Evolutionary conservation across 2,329 filamentous ascomycete species (phyloP), one percentile per base, ranked within the genome.

Genomic region (Cytospora leucostoma): DNA sequence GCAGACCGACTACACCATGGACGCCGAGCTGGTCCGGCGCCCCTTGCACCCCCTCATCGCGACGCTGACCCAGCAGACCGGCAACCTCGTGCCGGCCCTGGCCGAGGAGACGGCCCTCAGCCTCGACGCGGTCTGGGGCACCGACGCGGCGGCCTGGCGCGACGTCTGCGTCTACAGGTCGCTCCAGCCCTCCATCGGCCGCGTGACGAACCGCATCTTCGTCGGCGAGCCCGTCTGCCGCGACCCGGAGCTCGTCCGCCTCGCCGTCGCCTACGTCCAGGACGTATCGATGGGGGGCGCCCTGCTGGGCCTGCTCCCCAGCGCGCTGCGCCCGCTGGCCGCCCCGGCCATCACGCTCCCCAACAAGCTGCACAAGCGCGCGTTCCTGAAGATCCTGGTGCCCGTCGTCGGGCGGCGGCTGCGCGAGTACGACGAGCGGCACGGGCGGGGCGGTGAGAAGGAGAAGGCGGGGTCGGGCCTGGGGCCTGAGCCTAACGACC

Each of bases 81-180:
- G 66, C 40, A 64, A 62, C 44, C 75, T 74, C 54, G 61, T 68
- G 38, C 67, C 68, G 6, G 72, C 69, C 58, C 69, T 76, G 44
- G 71, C 68, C n/a, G 73, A 75, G 15, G 74, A 76, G 67, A 67
- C 69, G 7, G 57, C 69, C 47, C 58, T 60, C 12, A 68, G 69
- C 38, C 68, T 76, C 7, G 68, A 68, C 21, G 68, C 71, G 12
- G 66, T 64, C 50, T 75, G 73, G 74, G 74, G 74, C 49, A 61
- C 56, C 7, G 66, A 73, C 61, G 67, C 68, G 2, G 68, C 67
- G 19, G 44, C n/a, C 17, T 75, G 73, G 74, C 68, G 65, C 27
- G 74, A 76, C 49, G 70, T 76, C 10, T 68, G 66, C 11, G 65
- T 75, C 2, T 75, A 75, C 67, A 72, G 74, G 37, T 73, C 71